Base-by-base conservation (phyloP, 2,329 filamentous ascomycete genomes). In the Claviceps purpurea region DNA sequence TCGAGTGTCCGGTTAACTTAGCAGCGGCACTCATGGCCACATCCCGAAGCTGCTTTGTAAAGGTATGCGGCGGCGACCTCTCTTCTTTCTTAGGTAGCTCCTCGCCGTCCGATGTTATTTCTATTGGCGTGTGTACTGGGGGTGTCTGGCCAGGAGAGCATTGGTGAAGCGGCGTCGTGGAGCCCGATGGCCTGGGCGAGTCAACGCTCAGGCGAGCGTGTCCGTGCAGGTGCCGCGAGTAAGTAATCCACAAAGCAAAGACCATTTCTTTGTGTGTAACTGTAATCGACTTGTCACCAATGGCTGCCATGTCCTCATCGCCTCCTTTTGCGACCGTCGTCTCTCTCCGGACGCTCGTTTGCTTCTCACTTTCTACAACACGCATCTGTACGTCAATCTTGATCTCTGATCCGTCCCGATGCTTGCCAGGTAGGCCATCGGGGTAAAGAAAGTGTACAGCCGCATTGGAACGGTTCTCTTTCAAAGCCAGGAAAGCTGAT, bases 341-440 rank as follows among this genome's bases (percentile, higher is more conserved):
- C 56, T 84, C 73, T 52, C 84, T 77, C 50, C 78, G 75, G 55
- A 80, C 73, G 51, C 75, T 75, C 3, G 74, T 69, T 52, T 81
- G 79, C 58, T 82, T 84, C 60, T 91, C 89, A 65, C 87, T 95
- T 69, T 91, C 89, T 16, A 97, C 90, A 24, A 98, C 89, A 38
- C 93, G 82, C 85, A 98, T 89, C 68, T 98, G 93, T 34, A 96
- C 83, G 64, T 98, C 93, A 39, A 98, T 87, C 68, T 89, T 91
- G 56, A 98, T 84, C 56, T 93, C 87, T 0, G 87, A 85, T 3
- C 93, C 91, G 64, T 98, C 93, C 41, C 90, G 82, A 65, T 98
- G 93, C 61, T 80, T 84, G 1, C 89, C 93, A 5, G 84, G 81
- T 42, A 98, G 73, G 13, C 93, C 93, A 58, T 87, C 85, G 1